Base-by-base conservation (phyloP, 2,329 filamentous ascomycete species). In the Talaromyces sp. region DNA sequence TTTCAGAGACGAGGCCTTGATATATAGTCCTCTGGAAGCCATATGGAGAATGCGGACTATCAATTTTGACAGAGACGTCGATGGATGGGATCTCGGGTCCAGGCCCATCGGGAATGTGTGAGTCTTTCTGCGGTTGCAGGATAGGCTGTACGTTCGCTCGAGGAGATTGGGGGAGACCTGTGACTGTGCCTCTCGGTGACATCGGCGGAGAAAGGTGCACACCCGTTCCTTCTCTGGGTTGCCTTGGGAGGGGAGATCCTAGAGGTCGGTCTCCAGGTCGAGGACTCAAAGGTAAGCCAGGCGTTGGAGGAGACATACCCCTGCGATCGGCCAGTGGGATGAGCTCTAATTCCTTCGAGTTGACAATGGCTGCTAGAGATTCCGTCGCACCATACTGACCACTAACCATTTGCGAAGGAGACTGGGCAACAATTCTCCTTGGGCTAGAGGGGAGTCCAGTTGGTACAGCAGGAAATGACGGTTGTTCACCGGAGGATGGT, bases 1-100 rank as follows among this genome's bases (percentile, higher is more conserved):
- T 90, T 0, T 96, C 92, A 0, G 89, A 92, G 5, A 92, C 83
- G 23, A 97, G 83, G 0, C 92, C 92, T 69, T 83, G 88, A 73
- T 87, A 96, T 23, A 96, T 86, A 62, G 81, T 77, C 1, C 50
- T 73, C 60, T 80, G 77, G 8, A 73, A 67, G 28, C 69, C 66
- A 5, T 62, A 62, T 21, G 69, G 66, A 18, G 71, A 71, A 46
- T 64, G 70, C 9, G 73, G 72, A 57, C 71, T 76, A 55, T 77
- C 75, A 48, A 71, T 72, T 61, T 69, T 71, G 21, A 76, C 72
- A 18, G 69, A 65, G 21, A 70, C 68, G 63, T 78, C 76, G 35
- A 77, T 76, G n/a, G 72, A 72, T 18, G 76, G 74, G 16, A 76
- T 70, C 16, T 68, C 62, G 8, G 66, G 66, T 33, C 59, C 63